Base-by-base conservation (phyloP, 2,329 filamentous ascomycete genomes). In the Colletotrichum tofieldiae region DNA sequence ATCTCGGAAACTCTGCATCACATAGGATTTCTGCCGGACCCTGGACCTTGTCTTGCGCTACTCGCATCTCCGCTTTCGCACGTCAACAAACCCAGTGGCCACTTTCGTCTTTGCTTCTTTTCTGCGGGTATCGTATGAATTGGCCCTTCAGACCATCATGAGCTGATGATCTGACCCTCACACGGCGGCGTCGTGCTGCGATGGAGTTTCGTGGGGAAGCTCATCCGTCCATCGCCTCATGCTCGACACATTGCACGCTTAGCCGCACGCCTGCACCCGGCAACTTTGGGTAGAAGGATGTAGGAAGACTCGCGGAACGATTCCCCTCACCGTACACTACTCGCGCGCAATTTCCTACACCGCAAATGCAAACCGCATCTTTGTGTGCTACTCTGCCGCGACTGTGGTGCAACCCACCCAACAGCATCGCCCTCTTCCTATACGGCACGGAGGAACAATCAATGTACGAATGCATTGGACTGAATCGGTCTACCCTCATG, bases 41-140 rank as follows among this genome's bases (percentile, higher is more conserved):
- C 65, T 32, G 70, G 70, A 69, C 70, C 70, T 69, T 70, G 70
- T 65, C 59, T 60, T 39, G 70, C 70, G 65, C 70, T 39, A 72
- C 65, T 37, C 45, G 45, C 32, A 55, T 54, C 65, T 69, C 69
- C 69, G 69, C 69, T 72, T 52, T 72, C 54, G 59, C 70, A 72
- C 59, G 54, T 65, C 59, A 64, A 69, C 47, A 60, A 52, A 23
- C 32, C 60, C 23, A 52, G 39, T 37, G 58, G 65, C 51, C 45
- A 35, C 45, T 20, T 14, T 26, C 20, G 59, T 60, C 63, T 63
- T 59, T 72, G 65, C 58, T 68, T 64, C 69, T 59, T 68, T 68
- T 51, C 32, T 72, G 65, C 65, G 69, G 58, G 65, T 35, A 67
- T 72, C 65, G 65, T 72, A 71, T 43, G 58, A 47, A 72, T 51